These are phyloP conservation scores for Phytophthora megakarya DNA, from an alignment of 352 stramenopile genomes.

Conservation along the genomic window DNA sequence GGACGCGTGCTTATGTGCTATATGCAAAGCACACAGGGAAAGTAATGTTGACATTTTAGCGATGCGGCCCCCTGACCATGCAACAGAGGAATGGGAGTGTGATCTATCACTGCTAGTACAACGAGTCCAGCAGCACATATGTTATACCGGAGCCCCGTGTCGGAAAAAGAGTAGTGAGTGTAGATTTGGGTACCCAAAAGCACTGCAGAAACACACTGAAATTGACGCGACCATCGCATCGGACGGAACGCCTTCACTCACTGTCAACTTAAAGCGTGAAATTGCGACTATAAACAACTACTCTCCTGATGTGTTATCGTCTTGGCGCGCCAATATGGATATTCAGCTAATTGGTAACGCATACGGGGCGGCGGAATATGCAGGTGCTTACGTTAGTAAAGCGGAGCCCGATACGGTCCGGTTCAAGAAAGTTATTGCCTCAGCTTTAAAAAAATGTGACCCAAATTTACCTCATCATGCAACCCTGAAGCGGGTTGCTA, in stretches of 20 bases:
- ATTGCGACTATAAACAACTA: slow-evolving; percentile 25
- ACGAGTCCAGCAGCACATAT: slow-evolving; percentile 27
- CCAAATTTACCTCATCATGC: background rate
- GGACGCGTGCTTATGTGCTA: slow-evolving; percentile 1
- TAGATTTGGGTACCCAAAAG: slow-evolving; percentile 23
- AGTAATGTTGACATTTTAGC: slow-evolving; percentile 13
- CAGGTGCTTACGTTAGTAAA: slow-evolving; percentile 34
- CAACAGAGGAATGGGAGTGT: slow-evolving; percentile 5
- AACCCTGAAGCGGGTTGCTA: slow-evolving; percentile 2
- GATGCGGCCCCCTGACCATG: background rate
- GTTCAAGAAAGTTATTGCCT: slow-evolving; percentile 13
- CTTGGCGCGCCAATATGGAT: slow-evolving; percentile 42
- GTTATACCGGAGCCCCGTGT: slow-evolving; percentile 9
- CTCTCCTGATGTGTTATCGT: background rate
- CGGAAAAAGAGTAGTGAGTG: slow-evolving; percentile 11
- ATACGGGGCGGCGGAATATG: slow-evolving; percentile 34
- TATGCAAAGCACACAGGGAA: background rate
- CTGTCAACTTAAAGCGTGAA: slow-evolving; percentile 17
- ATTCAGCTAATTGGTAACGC: slow-evolving; percentile 36
- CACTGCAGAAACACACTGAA: background rate
- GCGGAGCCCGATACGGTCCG: slow-evolving; percentile 1
- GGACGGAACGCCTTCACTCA: slow-evolving; percentile 2
- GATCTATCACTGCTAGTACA: slow-evolving; percentile 15
- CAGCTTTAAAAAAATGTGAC: slow-evolving; percentile 17
- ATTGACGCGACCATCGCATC: background rate